Percentiles rank a stretch among this genome's conserved stretches.
Evolutionary conservation across 345 rosid species (phyloP).

Genomic region (Arabidopsis thaliana): DNA sequence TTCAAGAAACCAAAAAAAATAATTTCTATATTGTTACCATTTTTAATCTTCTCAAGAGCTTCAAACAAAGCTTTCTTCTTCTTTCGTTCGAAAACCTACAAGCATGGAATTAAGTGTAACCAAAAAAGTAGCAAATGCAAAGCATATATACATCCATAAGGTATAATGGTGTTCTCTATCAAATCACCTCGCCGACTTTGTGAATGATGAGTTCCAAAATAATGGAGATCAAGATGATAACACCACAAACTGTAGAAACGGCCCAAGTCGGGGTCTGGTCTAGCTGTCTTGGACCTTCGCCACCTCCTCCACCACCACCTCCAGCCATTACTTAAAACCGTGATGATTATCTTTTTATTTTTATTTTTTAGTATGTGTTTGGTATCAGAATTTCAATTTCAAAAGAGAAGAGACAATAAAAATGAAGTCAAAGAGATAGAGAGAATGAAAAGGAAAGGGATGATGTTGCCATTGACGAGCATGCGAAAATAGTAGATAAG

Average conservation of each 20-base stretch:
- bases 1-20: neutral
- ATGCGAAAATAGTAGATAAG: slow-evolving; percentile 27
- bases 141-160: neutral
- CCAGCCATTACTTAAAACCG: slow-evolving; percentile 49
- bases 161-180: neutral
- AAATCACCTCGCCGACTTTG: slow-evolving; percentile 53
- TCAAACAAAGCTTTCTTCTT: slow-evolving; percentile 68
- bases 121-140: neutral
- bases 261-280: slow-evolving; percentile 98
- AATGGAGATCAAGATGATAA: slow-evolving; percentile 68
- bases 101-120: neutral
- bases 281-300: slow-evolving; percentile 58
- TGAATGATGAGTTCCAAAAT: slow-evolving; percentile 68
- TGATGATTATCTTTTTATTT: neutral
- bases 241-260: slow-evolving; percentile 68
- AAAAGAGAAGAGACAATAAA: neutral
- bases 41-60: slow-evolving; percentile 84
- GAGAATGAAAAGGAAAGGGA: neutral
- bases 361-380: neutral
- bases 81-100: slow-evolving; percentile 54
- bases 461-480: slow-evolving; percentile 22
- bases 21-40: slow-evolving; percentile 47
- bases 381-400: neutral
- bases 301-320: slow-evolving; percentile 51
- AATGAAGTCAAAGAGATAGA: slow-evolving; percentile 11